Base-by-base conservation (phyloP, 176 grass and related monocot species). In the Rhynchospora breviuscula region DNA sequence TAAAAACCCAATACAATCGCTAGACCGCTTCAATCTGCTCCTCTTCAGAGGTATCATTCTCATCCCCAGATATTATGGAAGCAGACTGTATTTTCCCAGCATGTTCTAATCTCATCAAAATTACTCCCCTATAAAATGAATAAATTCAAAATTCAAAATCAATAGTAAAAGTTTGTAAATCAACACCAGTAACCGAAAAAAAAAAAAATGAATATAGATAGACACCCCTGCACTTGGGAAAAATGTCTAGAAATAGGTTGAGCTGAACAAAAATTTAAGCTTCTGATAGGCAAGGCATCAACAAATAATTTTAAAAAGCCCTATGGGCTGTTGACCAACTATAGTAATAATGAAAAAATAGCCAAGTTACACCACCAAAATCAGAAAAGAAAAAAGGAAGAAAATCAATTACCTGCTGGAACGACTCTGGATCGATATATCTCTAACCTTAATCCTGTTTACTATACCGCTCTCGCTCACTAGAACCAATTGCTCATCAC, bases 41-140 rank as follows among this genome's bases (percentile, higher is more conserved):
- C 2, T 89, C 89, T 46, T 66, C 61, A 14, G 9, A 12, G 1
- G 83, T 52, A 67, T 91, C 64, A 86, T 83, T 86, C 29, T 44
- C 88, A 12, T 86, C 84, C 0, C 89, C 91, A 13, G 96, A 93
- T 78, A 99, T 91, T 69, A 93, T 60, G 78, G 96, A 99, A 31
- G 93, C 96, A 35, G 92, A 93, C 71, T 85, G 96, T 54, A 99
- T 95, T 88, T 92, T 99, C 80, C 96, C 93, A 7, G 84, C 89
- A 84, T 87, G 86, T 59, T 99, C 96, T 85, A 99, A 88, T 84
- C 96, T 93, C 96, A 99, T 99, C 82, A 99, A 83, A 91, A 95
- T 93, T 15, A 93, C 96, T 84, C 93, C 96, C 91, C 93, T 99
- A 68, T 43, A 25, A 75, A 54, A 52, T 9, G 43, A 62, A 63